Percentiles rank a stretch among this genome's conserved stretches.
phyloP scores from a whole-genome alignment of 2,329 filamentous ascomycete genomes.

The Colletotrichum chlorophyti region DNA sequence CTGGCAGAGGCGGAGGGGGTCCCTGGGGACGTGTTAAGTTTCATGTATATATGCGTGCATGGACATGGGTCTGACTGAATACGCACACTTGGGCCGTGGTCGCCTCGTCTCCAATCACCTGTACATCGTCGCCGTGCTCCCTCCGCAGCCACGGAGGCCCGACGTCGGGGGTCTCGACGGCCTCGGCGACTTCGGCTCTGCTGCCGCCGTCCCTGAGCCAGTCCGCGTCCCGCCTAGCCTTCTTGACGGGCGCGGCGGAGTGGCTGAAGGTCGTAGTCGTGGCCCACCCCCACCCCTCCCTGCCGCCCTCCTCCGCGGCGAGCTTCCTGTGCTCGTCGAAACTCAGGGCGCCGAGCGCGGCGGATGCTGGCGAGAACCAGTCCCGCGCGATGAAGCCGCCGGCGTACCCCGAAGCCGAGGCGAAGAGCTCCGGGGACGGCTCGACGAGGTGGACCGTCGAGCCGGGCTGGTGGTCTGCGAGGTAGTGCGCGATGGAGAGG shows the following conservation, averaged over 20 bases:
- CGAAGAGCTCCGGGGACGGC: slow-evolving; percentile 63
- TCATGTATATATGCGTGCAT: not conserved
- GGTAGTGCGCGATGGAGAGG: slow-evolving; percentile 74
- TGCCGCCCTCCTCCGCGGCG: slow-evolving; percentile 64
- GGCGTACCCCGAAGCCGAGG: slow-evolving; percentile 76
- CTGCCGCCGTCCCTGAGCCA: slow-evolving; percentile 73
- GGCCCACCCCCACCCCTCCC: slow-evolving; percentile 56
- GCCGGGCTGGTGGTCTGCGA: slow-evolving; percentile 56
- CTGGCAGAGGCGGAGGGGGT: slow-evolving; percentile 70
- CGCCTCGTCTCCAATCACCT: slow-evolving; percentile 66
- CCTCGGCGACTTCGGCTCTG: slow-evolving; percentile 58
- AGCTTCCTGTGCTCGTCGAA: slow-evolving; percentile 73
- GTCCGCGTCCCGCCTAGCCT: slow-evolving; percentile 58
- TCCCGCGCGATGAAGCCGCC: slow-evolving; percentile 77
- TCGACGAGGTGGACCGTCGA: slow-evolving; percentile 56
- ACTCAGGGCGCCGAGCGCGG: slow-evolving; percentile 68
- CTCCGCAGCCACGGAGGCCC: slow-evolving; percentile 66
- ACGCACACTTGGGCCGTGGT: slow-evolving; percentile 71
- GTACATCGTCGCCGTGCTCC: slow-evolving; percentile 60
- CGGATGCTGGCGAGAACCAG: slow-evolving; percentile 69
- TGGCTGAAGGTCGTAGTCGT: slow-evolving; percentile 65
- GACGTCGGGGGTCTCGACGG: slow-evolving; percentile 36
- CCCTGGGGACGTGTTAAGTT: slow-evolving; percentile 48
- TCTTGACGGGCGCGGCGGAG: slow-evolving; percentile 41
- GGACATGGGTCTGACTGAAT: not conserved